These are phyloP conservation scores for Leccinum subfulvum DNA, from an alignment of 1,284 basidiomycete species.

Conservation along the genomic window DNA sequence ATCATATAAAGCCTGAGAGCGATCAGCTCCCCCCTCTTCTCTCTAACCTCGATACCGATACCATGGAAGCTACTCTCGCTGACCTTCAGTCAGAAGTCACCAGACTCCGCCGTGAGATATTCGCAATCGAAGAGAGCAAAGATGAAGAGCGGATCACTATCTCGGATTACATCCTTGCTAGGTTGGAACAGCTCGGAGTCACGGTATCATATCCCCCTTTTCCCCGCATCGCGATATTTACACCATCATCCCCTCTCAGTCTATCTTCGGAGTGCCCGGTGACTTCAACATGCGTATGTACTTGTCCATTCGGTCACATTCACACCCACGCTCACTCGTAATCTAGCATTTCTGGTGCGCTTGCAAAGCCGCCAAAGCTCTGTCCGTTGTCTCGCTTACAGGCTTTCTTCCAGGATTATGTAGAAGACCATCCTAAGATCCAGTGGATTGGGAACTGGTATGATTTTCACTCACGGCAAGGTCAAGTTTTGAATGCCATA, in stretches of 20 bases:
- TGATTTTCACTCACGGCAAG: constrained; percentile 1
- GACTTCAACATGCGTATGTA: constrained; percentile 82
- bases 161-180: constrained; percentile 68
- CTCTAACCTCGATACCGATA: background rate
- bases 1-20: constrained; percentile 9
- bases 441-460: constrained; percentile 91
- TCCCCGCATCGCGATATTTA: background rate
- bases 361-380: constrained; percentile 1
- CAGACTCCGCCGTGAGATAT: constrained; percentile 53
- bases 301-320: background rate
- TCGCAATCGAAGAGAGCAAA: constrained; percentile 33
- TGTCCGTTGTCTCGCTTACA: background rate
- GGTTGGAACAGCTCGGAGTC: constrained; percentile 68
- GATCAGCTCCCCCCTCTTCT: background rate
- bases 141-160: constrained; percentile 54
- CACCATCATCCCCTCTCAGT: constrained; percentile 35
- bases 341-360: constrained; percentile 52
- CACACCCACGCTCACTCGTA: background rate
- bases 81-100: constrained; percentile 51
- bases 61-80: constrained; percentile 21
- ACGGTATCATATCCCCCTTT: constrained; percentile 46
- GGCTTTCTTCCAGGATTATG: constrained; percentile 59
- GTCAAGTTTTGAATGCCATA: constrained; percentile 2
- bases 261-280: constrained; percentile 87
- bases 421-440: constrained; percentile 79